Conservation (phyloP, 2,329 filamentous ascomycete species). For the Verticillium zaregamsianum region DNA sequence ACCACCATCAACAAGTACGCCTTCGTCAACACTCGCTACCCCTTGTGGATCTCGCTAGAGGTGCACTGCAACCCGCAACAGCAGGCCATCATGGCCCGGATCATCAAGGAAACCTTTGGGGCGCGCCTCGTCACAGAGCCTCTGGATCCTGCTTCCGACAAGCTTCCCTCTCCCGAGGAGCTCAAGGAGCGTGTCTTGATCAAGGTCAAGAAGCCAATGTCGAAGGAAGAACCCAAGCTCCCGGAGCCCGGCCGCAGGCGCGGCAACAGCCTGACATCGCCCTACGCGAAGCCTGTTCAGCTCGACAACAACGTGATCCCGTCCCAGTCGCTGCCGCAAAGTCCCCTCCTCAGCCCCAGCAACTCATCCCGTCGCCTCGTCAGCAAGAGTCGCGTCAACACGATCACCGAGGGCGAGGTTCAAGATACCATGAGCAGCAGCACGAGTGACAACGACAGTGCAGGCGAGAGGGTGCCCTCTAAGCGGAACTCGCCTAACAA, state of each 20-base stretch:
- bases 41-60: constrained; percentile 90
- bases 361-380: constrained; percentile 44
- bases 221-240: constrained; percentile 32
- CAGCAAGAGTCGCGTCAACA: constrained; percentile 52
- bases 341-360: constrained; percentile 47
- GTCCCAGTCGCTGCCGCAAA: constrained; percentile 48
- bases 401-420: constrained; percentile 53
- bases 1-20: constrained; percentile 92
- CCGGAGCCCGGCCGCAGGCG: constrained; percentile 43
- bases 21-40: constrained; percentile 81
- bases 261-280: constrained; percentile 73
- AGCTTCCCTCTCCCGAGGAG: constrained; percentile 80
- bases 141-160: constrained; percentile 61
- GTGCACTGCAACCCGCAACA: constrained; percentile 85
- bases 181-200: constrained; percentile 80
- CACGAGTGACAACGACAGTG: constrained; percentile 77
- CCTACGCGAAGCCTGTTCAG: constrained; percentile 60
- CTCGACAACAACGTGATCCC: constrained; percentile 54
- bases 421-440: constrained; percentile 53
- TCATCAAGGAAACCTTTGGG: constrained; percentile 81
- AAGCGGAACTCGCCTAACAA: constrained; percentile 69
- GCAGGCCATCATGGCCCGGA: constrained; percentile 82
- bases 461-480: constrained; percentile 49
- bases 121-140: constrained; percentile 74
- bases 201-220: constrained; percentile 77